Conservation (phyloP, 495 filamentous ascomycete genomes). For the Penicillium simplicissimum region DNA sequence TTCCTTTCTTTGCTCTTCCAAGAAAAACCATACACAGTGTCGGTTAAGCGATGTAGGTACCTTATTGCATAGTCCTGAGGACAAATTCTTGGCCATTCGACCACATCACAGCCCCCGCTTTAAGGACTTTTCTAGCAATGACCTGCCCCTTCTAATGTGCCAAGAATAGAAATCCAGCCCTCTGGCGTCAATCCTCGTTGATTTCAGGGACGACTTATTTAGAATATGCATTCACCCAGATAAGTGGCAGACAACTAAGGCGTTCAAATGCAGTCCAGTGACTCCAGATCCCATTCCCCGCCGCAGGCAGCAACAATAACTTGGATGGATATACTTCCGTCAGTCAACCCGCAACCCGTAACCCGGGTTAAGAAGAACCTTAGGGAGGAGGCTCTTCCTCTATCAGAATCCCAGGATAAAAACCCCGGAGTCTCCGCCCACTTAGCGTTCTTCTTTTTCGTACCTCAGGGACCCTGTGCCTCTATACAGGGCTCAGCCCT, state of each 20-base stretch:
- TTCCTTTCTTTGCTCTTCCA: too few relatives aligned
- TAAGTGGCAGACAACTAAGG: background rate
- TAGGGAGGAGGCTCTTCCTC: background rate
- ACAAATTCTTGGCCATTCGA: background rate
- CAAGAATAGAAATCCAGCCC: constrained; percentile 2
- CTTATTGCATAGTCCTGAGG: too few relatives aligned
- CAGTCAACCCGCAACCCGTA: background rate
- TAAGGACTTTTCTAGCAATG: background rate
- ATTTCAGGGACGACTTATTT: background rate
- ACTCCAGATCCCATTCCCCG: background rate
- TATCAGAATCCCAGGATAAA: background rate
- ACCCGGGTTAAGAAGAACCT: background rate
- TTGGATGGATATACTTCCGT: background rate
- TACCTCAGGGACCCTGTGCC: background rate
- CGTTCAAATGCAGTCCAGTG: background rate
- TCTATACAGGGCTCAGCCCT: background rate
- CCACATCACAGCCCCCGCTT: background rate
- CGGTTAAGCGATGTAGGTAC: too few relatives aligned
- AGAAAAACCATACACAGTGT: too few relatives aligned
- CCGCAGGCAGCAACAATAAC: background rate
- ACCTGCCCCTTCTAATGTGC: background rate
- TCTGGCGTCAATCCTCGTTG: background rate
- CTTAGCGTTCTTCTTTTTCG: background rate
- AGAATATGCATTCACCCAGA: background rate
- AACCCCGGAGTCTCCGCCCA: background rate